Evolutionary conservation across 2,329 filamentous ascomycete genomes (phyloP), one percentile per base, ranked within the genome.

Genomic region (Ilyonectria mors-panacis): DNA sequence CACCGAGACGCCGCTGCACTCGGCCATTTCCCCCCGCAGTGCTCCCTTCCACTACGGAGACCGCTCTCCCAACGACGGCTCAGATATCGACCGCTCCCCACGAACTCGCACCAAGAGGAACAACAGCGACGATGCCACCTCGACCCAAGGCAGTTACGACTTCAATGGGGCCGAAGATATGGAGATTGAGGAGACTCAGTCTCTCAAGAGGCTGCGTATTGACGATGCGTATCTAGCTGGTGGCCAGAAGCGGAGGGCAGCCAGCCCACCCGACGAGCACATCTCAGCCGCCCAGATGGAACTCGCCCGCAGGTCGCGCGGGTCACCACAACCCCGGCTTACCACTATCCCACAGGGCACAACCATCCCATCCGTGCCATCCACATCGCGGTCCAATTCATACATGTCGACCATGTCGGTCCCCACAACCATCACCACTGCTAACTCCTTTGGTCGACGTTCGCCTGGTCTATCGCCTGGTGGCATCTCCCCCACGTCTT

Each of bases 181-280:
- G 73, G 85, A 87, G 1, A 85, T 84, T 26, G 87, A 88, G 10
- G 87, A 88, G 77, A 85, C 76, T 76, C 84, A 70, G 70, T 86
- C 72, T 73, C 83, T 86, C 76, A 88, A 76, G 82, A 84, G 79
- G 77, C 81, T 88, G 9, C 83, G 85, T 21, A 81, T 87, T 21
- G 86, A 88, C 53, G 86, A 86, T 55, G 67, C 76, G 8, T 77
- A 85, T 47, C 77, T 82, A 2, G 75, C 78, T 4, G 73, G 73
- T 9, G 86, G 87, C 7, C 84, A 85, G 66, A 90, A 90, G 78
- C 84, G 88, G 53, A 82, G 87, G 44, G 87, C 87, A 2, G 87
- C 86, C 0, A 89, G 87, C 28, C 87, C 87, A 1, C 85, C 81
- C 3, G 86, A 86, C 12, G 86, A 88, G 30, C 76, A 81, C 7